Percentiles rank a stretch among this genome's conserved stretches.
Conservation (phyloP, 768 basidiomycete genomes). For the Kwoniella sp. region DNA sequence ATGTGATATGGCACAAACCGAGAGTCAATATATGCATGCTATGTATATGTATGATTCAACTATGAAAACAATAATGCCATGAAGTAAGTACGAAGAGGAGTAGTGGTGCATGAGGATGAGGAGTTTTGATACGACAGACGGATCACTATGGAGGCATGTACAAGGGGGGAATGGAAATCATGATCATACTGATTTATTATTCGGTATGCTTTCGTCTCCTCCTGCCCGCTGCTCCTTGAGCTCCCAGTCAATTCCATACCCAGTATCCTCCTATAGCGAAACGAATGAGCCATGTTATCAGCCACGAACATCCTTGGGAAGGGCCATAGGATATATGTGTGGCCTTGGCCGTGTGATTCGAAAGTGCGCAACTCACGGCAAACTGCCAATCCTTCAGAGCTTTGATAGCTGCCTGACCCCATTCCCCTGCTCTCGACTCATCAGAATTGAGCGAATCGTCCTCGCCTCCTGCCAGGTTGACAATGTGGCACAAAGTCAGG, state of each 20-base stretch:
- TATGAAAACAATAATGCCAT: not conserved
- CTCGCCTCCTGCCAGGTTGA: conserved; percentile 60
- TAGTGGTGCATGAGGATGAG: too few species aligned
- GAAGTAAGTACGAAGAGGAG: too few species aligned
- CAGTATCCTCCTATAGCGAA: conserved; percentile 31
- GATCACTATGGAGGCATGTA: too few species aligned
- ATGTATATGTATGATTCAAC: not conserved
- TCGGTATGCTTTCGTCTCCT: not conserved
- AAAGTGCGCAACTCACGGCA: conserved; percentile 43
- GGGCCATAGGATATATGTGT: too few species aligned
- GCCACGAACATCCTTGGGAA: not conserved
- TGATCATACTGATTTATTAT: conserved; percentile 24
- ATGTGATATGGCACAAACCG: not conserved
- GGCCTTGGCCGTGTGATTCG: not conserved
- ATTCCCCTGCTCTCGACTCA: conserved; percentile 30
- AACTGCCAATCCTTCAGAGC: conserved; percentile 46
- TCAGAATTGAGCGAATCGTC: conserved; percentile 36
- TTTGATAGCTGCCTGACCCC: conserved; percentile 50
- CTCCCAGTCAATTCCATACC: conserved; percentile 44
- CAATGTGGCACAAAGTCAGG: conserved; percentile 67
- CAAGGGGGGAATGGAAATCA: not conserved
- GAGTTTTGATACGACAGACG: too few species aligned
- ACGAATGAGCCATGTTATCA: not conserved
- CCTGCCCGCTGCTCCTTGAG: conserved; percentile 15
- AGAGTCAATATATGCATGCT: conserved; percentile 14